Evolutionary conservation across 768 basidiomycete species (phyloP).

Genomic region (Trichaptum fuscoviolaceum): DNA sequence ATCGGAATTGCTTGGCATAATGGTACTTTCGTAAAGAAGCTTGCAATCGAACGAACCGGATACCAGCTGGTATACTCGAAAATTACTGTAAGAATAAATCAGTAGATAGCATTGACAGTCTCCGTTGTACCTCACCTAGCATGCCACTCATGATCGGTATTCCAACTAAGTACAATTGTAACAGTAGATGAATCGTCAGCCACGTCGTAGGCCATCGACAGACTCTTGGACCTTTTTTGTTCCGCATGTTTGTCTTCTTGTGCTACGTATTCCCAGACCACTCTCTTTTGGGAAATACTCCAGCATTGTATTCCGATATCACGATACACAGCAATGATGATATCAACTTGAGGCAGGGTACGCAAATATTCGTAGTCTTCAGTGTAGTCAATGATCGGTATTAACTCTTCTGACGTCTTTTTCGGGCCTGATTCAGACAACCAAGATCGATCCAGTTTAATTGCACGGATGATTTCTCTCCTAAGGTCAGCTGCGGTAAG

Average conservation of each 20-base stretch:
- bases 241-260: neutral
- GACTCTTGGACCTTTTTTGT: neutral
- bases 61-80: too few species aligned
- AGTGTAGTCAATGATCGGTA: neutral
- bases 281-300: neutral
- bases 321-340: neutral
- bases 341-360: neutral
- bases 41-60: too few species aligned
- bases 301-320: neutral
- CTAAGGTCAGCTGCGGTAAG: neutral
- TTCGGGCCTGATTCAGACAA: too few species aligned
- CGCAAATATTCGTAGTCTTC: neutral
- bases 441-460: neutral
- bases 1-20: too few species aligned
- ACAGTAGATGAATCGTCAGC: neutral
- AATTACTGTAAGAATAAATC: too few species aligned
- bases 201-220: neutral
- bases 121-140: too few species aligned
- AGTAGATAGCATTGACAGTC: too few species aligned
- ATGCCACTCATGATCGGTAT: too few species aligned
- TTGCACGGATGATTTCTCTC: neutral
- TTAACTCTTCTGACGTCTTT: neutral
- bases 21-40: too few species aligned
- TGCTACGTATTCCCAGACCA: neutral
- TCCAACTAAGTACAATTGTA: neutral